These are phyloP conservation scores for Achlya hypogyna DNA, from an alignment of 352 stramenopile genomes.

Conservation along the genomic window DNA sequence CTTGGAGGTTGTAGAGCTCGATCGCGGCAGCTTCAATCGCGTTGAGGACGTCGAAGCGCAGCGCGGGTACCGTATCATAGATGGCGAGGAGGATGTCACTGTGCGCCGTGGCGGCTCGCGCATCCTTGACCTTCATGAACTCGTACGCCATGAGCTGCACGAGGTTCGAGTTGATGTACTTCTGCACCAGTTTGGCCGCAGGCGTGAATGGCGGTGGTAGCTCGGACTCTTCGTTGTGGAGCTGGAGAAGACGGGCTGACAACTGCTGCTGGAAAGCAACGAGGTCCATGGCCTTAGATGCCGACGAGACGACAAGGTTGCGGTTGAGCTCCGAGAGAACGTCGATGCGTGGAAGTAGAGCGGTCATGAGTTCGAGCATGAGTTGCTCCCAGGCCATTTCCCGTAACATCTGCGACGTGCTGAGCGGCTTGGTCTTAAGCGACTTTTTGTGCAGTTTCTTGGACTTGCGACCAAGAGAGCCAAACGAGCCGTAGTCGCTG, in stretches of 20 bases:
- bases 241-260: conserved; percentile 53
- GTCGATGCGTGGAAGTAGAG: conserved; percentile 53
- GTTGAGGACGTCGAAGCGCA: conserved; percentile 3
- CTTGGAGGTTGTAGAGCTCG: conserved; percentile 9
- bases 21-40: neutral
- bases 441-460: conserved; percentile 23
- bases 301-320: neutral
- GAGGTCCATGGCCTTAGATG: conserved; percentile 27
- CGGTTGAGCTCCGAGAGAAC: conserved; percentile 71
- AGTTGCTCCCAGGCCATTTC: conserved; percentile 37
- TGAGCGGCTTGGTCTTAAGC: neutral
- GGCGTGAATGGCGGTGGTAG: conserved; percentile 16
- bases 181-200: conserved; percentile 26
- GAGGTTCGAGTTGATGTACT: conserved; percentile 31
- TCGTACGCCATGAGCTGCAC: conserved; percentile 10
- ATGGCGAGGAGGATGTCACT: neutral
- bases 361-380: conserved; percentile 66
- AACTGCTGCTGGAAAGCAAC: conserved; percentile 34
- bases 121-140: conserved; percentile 14
- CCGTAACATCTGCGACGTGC: conserved; percentile 16
- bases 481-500: conserved; percentile 45
- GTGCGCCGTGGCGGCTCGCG: neutral
- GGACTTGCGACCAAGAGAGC: conserved; percentile 22
- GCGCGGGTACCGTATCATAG: neutral
- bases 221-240: conserved; percentile 55